Base-by-base conservation (phyloP, 2,329 filamentous ascomycete genomes). In the Thielaviopsis ethacetica region DNA sequence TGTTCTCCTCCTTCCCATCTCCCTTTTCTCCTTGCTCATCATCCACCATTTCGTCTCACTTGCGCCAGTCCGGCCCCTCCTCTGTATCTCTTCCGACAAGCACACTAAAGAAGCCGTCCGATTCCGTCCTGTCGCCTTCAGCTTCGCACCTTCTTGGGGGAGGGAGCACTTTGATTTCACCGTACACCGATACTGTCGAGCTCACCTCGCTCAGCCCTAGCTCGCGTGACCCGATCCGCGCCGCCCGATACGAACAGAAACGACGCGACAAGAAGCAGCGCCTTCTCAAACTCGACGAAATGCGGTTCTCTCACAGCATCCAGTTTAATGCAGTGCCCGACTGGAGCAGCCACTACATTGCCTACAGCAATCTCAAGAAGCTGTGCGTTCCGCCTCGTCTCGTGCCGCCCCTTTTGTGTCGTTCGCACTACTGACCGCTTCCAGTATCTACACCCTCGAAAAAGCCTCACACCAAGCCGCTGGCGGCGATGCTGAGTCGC, bases 271-370 rank as follows among this genome's bases (percentile, higher is more conserved):
- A 90, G 76, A 79, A 82, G 70, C 75, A 76, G 68, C 80, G 81
- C 77, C 83, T 91, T 66, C 81, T 87, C 66, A 76, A 84, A 65
- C 80, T 77, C 64, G 84, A 86, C 82, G 88, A 89, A 69, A 98
- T 98, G 93, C 97, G 97, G 84, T 98, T 98, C 78, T 97, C 91
- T 19, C 93, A 98, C 71, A 97, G 91, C 73, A 85, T 98, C 66
- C 93, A 98, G 77, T 98, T 98, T 75, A 98, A 98, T 76, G 91
- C 93, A 63, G 93, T 98, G 66, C 93, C 93, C n/a, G 93, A 98
- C 73, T 98, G 93, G 93, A 96, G 89, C 76, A 91, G 85, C 67
- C 84, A 97, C 72, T 98, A 98, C 72, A 94, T 98, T 68, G 88
- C 91, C 62, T 98, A 98, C 73, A 96, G 91, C 75, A 97, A 96